A percentile compares a stretch with the other conserved stretches of the same genome.
Conservation (phyloP, 441 rosid genomes). For the Adansonia rubrostipa region DNA sequence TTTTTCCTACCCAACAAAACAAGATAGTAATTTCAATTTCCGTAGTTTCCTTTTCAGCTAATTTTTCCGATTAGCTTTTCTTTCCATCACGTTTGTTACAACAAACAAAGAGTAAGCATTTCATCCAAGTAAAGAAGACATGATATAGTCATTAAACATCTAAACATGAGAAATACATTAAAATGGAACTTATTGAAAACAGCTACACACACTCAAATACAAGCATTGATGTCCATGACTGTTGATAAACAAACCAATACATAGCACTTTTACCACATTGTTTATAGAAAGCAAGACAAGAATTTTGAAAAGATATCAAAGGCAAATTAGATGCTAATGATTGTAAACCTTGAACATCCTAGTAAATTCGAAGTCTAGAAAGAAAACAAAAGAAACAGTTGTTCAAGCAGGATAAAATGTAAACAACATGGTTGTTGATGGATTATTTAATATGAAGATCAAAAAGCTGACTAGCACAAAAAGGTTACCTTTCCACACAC, state of each 20-base stretch:
- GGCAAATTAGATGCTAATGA: neutral
- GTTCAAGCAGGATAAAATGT: neutral
- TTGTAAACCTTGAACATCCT: neutral
- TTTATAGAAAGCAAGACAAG: neutral
- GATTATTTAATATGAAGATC: neutral
- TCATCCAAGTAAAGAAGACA: neutral
- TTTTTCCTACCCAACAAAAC: neutral
- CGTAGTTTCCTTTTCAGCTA: too few relatives aligned
- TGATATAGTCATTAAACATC: neutral
- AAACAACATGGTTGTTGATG: neutral
- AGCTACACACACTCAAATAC: neutral
- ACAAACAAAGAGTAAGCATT: neutral
- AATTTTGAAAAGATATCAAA: neutral
- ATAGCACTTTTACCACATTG: neutral
- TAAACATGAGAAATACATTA: neutral
- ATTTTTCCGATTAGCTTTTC: neutral
- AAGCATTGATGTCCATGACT: neutral
- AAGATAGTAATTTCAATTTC: neutral
- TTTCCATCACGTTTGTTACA: neutral
- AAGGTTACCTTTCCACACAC: slow-evolving; percentile 75
- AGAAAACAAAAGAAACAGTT: neutral
- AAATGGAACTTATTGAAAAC: neutral
- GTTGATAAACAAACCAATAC: neutral
- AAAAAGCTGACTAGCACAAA: neutral
- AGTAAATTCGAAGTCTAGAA: neutral